These are phyloP conservation scores for Eragrostis tef DNA, from an alignment of 202 grass and related monocot genomes.

Conservation along the genomic window DNA sequence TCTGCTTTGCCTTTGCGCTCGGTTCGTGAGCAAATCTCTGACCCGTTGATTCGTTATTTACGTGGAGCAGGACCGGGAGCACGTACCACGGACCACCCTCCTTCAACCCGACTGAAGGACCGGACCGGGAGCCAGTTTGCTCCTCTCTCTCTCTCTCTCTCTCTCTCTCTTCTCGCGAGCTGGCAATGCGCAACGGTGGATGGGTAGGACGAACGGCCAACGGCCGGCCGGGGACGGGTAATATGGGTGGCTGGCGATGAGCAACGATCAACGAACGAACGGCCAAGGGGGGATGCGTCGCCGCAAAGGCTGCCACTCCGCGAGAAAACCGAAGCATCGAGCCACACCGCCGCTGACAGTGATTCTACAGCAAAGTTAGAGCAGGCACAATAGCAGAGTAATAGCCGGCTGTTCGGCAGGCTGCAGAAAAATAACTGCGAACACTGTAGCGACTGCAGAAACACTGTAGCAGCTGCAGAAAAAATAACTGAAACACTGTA, in stretches of 20 bases:
- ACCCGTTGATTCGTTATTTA: constrained; percentile 27
- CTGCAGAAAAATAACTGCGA: too few species aligned
- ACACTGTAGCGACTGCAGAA: too few species aligned
- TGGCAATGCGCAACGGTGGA: background rate
- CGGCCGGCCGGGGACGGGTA: too few species aligned
- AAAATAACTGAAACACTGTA: too few species aligned
- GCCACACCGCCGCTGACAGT: background rate
- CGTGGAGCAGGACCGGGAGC: background rate
- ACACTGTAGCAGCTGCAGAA: too few species aligned
- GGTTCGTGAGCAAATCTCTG: constrained; percentile 21
- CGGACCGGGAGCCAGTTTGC: background rate
- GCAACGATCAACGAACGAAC: background rate
- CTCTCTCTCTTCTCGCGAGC: too few species aligned
- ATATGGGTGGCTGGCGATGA: too few species aligned
- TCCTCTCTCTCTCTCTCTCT: background rate
- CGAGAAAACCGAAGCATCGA: constrained; percentile 45
- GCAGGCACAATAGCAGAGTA: too few species aligned
- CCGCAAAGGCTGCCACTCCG: constrained; percentile 22
- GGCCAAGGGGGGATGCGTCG: background rate
- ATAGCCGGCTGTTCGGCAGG: too few species aligned
- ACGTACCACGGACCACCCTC: background rate
- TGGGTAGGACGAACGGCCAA: too few species aligned
- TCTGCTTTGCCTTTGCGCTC: background rate
- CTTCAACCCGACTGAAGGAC: background rate
- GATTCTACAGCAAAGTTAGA: background rate